Conservation (phyloP, 139 green algal species). For the Chlorella sp. region DNA sequence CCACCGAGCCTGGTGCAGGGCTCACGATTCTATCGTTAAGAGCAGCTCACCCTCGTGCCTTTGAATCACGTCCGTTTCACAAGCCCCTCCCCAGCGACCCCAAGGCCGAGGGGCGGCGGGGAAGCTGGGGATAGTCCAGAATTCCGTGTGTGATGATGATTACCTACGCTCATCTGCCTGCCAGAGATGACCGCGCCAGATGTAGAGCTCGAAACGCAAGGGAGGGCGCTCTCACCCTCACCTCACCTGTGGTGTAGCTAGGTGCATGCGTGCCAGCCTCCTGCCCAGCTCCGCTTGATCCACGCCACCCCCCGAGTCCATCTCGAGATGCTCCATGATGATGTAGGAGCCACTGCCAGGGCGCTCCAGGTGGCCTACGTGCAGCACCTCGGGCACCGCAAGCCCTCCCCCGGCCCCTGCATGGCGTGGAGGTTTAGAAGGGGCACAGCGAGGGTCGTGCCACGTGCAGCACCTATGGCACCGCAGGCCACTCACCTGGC, state of each 20-base stretch:
- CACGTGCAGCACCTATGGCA: not conserved
- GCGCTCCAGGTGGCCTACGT: no score
- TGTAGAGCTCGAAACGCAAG: no score
- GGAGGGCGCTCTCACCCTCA: no score
- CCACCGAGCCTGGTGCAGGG: no score
- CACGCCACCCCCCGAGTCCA: not conserved
- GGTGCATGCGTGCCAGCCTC: slow-evolving; percentile 82
- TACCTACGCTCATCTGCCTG: not conserved
- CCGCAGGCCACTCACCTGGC: not conserved
- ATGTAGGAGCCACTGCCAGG: no score
- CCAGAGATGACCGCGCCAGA: not conserved
- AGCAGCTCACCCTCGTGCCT: no score
- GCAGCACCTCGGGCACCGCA: not conserved
- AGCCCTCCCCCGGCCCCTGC: not conserved
- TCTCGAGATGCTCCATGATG: not conserved
- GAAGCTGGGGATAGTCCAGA: no score
- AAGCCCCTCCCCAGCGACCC: not conserved
- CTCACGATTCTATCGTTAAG: no score
- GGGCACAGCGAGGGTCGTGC: not conserved
- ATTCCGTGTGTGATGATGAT: no score
- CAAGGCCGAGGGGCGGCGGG: no score
- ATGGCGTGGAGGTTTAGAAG: not conserved
- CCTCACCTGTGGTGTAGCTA: slow-evolving; percentile 53
- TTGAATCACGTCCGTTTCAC: not conserved
- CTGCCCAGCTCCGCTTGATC: slow-evolving; percentile 61